A percentile compares a stretch with the other conserved stretches of the same genome.
phyloP scores from a whole-genome alignment of 192 early-diverging fungal species.

The Phlyctochytrium planicorne region DNA sequence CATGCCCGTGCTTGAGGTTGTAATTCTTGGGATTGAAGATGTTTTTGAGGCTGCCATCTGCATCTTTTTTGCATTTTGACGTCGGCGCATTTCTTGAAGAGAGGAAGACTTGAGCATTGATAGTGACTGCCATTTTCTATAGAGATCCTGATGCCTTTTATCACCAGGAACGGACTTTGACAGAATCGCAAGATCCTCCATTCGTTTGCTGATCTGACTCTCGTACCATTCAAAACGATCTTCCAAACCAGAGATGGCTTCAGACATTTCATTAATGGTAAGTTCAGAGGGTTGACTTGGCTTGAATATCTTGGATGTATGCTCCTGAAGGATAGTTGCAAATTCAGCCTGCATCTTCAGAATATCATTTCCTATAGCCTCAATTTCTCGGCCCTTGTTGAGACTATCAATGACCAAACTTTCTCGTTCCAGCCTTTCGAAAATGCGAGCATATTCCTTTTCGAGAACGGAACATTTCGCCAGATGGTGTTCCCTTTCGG shows the following conservation, averaged over 20 bases:
- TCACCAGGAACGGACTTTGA: not conserved
- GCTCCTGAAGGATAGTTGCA: not conserved
- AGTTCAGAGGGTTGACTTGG: not conserved
- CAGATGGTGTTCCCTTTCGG: not conserved
- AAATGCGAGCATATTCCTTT: not conserved
- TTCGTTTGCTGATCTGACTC: not conserved
- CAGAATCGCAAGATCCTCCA: not conserved
- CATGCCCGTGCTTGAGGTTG: no score
- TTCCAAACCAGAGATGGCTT: not conserved
- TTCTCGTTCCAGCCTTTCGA: not conserved
- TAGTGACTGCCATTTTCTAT: not conserved
- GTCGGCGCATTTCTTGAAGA: not conserved
- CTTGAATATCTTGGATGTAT: not conserved
- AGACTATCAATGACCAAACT: not conserved
- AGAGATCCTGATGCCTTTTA: not conserved
- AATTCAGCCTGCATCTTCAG: constrained; percentile 1
- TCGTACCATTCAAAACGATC: not conserved
- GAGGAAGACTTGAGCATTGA: not conserved
- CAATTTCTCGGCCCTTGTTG: not conserved
- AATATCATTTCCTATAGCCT: not conserved
- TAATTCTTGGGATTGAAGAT: no score
- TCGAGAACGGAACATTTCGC: not conserved
- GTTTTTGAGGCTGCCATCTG: not conserved
- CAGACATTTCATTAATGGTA: not conserved
- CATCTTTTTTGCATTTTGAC: not conserved